Conservation (phyloP, 2,329 filamentous ascomycete species). For the Tetracladium maxilliforme region DNA sequence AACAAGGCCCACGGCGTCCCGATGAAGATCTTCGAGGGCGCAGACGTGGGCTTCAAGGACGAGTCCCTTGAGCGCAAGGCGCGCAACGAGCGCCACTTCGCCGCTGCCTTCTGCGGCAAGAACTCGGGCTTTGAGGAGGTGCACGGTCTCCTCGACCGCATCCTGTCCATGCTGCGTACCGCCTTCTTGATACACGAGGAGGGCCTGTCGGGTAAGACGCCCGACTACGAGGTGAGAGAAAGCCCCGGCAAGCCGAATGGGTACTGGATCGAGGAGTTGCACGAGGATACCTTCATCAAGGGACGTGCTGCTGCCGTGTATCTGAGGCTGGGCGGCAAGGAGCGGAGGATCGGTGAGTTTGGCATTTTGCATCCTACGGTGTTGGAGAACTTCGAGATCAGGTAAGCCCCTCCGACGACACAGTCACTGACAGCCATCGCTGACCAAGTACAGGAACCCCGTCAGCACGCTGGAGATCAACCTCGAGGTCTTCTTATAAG, state of each 20-base stretch:
- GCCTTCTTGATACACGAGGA: constrained; percentile 69
- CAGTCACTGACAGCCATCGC: constrained; percentile 9
- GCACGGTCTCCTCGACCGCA: constrained; percentile 80
- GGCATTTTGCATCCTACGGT: constrained; percentile 90
- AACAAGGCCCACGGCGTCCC: constrained; percentile 82
- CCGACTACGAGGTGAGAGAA: constrained; percentile 36
- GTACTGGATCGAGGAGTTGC: constrained; percentile 91
- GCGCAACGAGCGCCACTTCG: constrained; percentile 88
- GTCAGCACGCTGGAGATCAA: constrained; percentile 92
- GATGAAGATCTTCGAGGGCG: constrained; percentile 84
- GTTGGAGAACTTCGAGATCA: constrained; percentile 84
- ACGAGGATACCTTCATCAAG: constrained; percentile 82
- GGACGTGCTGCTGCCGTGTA: constrained; percentile 81
- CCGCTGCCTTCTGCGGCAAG: constrained; percentile 92
- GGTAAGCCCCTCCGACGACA: constrained; percentile 27
- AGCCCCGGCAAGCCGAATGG: constrained; percentile 47
- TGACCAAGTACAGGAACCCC: constrained; percentile 46
- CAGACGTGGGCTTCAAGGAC: constrained; percentile 88
- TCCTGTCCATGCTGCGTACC: constrained; percentile 83
- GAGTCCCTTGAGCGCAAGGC: constrained; percentile 66
- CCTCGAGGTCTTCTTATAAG: constrained; percentile 80
- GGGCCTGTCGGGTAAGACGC: constrained; percentile 35
- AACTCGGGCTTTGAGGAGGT: constrained; percentile 90
- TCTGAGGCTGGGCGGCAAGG: constrained; percentile 59
- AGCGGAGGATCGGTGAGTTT: constrained; percentile 70